Conservation (phyloP, 2,329 filamentous ascomycete species). For the Incumbomyces delicatus region DNA sequence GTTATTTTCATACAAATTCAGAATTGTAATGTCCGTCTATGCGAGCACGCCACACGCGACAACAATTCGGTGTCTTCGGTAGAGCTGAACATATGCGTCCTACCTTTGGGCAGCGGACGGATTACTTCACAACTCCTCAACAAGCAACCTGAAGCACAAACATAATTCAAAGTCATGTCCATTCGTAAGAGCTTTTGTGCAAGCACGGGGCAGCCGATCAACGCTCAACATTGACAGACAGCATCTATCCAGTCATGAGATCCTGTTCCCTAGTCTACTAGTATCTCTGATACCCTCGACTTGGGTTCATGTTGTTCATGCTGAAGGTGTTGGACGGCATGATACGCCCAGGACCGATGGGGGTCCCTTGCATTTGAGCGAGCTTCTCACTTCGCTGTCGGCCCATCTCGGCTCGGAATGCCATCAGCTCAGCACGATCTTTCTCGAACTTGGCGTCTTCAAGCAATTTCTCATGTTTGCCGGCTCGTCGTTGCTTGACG, state of each 20-base stretch:
- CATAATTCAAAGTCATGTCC: no score
- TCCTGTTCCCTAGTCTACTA: background rate
- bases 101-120: no score
- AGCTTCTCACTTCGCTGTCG: conserved; percentile 14
- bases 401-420: conserved; percentile 21
- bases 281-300: conserved; percentile 6
- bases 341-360: background rate
- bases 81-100: no score
- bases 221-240: background rate
- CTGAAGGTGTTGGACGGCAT: background rate
- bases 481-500: conserved; percentile 40
- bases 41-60: no score
- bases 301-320: background rate
- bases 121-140: no score
- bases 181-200: no score
- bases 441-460: conserved; percentile 39
- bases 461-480: conserved; percentile 38
- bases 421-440: conserved; percentile 27
- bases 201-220: background rate
- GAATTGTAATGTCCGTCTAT: no score
- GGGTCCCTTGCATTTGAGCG: conserved; percentile 7
- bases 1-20: no score
- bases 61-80: no score
- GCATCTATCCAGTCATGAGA: background rate
- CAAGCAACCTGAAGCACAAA: no score